These are phyloP conservation scores for Candida michaelii DNA, from an alignment of 805 yeast genomes.

Conservation along the genomic window DNA sequence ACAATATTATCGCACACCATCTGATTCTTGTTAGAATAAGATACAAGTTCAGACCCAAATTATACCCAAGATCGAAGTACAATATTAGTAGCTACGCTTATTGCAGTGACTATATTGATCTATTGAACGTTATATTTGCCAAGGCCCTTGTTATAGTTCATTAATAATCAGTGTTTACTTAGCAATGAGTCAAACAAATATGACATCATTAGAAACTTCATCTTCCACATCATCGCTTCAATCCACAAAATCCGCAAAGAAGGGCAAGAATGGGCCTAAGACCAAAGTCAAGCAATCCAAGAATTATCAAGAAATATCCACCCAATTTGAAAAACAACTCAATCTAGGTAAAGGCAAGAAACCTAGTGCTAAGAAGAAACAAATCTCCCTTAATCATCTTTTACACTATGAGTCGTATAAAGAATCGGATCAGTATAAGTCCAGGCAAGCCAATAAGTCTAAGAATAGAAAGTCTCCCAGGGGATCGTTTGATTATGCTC, in stretches of 20 bases:
- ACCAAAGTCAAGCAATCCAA: not conserved
- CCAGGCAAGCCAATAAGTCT: constrained; percentile 16
- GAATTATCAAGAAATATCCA: not conserved
- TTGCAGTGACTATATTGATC: not conserved
- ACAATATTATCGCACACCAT: too few relatives aligned
- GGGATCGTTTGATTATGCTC: constrained; percentile 11
- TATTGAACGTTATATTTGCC: not conserved
- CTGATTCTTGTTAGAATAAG: too few relatives aligned
- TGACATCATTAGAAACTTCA: constrained; percentile 4
- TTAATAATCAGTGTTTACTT: not conserved
- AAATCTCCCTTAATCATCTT: constrained; percentile 52
- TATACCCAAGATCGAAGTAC: too few relatives aligned
- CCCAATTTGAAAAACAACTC: constrained; percentile 8
- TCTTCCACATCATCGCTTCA: constrained; percentile 2
- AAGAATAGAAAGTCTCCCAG: constrained; percentile 4
- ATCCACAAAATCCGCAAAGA: not conserved
- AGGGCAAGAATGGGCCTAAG: not conserved
- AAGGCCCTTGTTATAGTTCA: not conserved
- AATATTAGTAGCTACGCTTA: too few relatives aligned
- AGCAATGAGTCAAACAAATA: constrained; percentile 3
- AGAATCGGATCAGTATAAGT: constrained; percentile 38
- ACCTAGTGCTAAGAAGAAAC: constrained; percentile 19
- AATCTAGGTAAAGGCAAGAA: constrained; percentile 41
- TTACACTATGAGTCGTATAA: constrained; percentile 52
- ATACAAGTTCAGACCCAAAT: too few relatives aligned